A percentile compares a stretch with the other conserved stretches of the same genome.
phyloP scores from a whole-genome alignment of 108 stramenopile species.

The Fragilaria crotonensis region DNA sequence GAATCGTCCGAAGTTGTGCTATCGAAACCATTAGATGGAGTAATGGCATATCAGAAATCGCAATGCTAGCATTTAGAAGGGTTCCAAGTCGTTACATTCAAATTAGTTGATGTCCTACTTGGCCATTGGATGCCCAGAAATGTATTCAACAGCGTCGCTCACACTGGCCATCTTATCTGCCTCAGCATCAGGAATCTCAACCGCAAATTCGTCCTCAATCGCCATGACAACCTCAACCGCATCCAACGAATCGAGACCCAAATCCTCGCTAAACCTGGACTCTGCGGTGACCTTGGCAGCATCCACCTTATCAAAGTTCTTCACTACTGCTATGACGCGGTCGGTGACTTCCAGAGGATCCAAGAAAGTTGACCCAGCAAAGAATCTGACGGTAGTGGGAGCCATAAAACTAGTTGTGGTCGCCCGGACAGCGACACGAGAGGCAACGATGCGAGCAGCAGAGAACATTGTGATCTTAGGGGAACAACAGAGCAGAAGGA shows the following conservation, averaged over 20 bases:
- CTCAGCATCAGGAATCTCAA: slow-evolving; percentile 99
- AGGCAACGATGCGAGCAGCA: slow-evolving; percentile 60
- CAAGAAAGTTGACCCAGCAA: slow-evolving; percentile 70
- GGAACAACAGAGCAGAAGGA: slow-evolving; percentile 1
- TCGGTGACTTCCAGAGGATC: slow-evolving; percentile 88
- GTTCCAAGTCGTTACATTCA: too few species aligned
- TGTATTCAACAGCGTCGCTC: slow-evolving; percentile 92
- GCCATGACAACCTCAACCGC: slow-evolving; percentile 99
- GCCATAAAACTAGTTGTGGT: slow-evolving; percentile 20
- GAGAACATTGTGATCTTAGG: slow-evolving; percentile 44
- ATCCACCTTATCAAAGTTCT: slow-evolving; percentile 99
- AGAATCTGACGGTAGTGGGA: slow-evolving; percentile 17
- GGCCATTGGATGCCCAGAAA: slow-evolving; percentile 89
- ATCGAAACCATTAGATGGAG: too few species aligned
- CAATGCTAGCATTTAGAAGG: too few species aligned
- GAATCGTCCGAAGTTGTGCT: too few species aligned
- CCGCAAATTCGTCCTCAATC: slow-evolving; percentile 99
- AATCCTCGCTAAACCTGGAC: slow-evolving; percentile 90
- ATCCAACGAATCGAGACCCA: slow-evolving; percentile 98
- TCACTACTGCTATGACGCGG: slow-evolving; percentile 91
- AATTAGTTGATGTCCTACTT: too few species aligned
- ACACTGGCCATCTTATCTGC: slow-evolving; percentile 95
- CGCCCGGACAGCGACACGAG: slow-evolving; percentile 60
- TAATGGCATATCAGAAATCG: too few species aligned
- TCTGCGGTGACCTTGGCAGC: slow-evolving; percentile 71